Conservation (phyloP, 2,329 filamentous ascomycete species). For the Talaromyces sp. region DNA sequence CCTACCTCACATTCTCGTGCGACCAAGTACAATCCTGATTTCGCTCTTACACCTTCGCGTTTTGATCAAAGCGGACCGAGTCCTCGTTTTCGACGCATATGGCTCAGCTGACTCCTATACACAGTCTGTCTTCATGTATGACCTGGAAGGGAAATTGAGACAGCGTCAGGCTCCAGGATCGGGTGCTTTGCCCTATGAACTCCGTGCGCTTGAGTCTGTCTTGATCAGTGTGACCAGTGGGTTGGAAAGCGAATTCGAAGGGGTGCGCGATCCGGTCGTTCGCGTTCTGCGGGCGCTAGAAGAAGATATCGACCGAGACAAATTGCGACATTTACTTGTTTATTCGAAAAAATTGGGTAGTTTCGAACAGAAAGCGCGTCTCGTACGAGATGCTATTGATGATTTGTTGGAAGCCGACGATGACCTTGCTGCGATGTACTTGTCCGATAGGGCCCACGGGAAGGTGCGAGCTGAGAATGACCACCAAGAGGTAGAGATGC, state of each 20-base stretch:
- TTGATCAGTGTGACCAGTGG: constrained; percentile 89
- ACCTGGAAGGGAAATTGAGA: constrained; percentile 85
- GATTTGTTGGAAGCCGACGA: constrained; percentile 95
- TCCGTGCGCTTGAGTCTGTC: constrained; percentile 90
- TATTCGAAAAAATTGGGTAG: constrained; percentile 94
- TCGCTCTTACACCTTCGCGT: constrained; percentile 96
- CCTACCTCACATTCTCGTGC: constrained; percentile 89
- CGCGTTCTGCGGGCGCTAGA: constrained; percentile 84
- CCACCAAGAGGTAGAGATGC: constrained; percentile 94
- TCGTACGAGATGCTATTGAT: constrained; percentile 91
- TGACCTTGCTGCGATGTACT: constrained; percentile 89
- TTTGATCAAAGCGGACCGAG: constrained; percentile 89
- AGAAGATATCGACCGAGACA: constrained; percentile 94
- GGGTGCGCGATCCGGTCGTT: constrained; percentile 87
- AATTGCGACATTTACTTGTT: constrained; percentile 83
- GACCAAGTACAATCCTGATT: constrained; percentile 87
- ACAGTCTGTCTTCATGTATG: constrained; percentile 96
- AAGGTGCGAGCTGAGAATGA: constrained; percentile 73
- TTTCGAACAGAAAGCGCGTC: constrained; percentile 93
- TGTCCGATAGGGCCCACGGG: constrained; percentile 81
- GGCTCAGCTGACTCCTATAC: constrained; percentile 92
- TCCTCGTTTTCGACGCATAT: constrained; percentile 94
- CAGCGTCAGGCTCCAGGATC: constrained; percentile 61
- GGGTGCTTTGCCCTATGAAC: constrained; percentile 81
- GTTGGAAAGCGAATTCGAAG: constrained; percentile 90